A percentile compares a stretch with the other conserved stretches of the same genome.
phyloP scores from a whole-genome alignment of 163 green algal genomes.

The Chlorella variabilis region DNA sequence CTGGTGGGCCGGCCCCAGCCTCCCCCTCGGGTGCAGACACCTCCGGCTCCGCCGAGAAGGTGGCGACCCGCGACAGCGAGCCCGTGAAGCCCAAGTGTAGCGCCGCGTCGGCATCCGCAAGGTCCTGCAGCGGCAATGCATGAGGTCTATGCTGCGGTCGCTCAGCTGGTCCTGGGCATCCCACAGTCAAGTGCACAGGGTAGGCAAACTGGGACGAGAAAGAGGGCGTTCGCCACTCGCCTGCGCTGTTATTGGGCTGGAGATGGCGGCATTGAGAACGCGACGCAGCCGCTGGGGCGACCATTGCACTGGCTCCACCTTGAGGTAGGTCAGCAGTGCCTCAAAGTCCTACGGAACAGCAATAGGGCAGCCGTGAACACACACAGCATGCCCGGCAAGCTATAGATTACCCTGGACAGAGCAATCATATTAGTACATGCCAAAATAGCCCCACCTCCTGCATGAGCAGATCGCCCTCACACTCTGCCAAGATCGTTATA shows the following conservation, averaged over 20 bases:
- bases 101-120: constrained; percentile 45
- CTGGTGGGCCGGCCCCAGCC: too few relatives aligned
- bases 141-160: too few relatives aligned
- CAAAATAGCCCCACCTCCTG: constrained; percentile 48
- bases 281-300: constrained; percentile 38
- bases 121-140: constrained; percentile 13
- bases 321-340: constrained; percentile 83
- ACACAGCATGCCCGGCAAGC: not conserved
- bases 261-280: constrained; percentile 58
- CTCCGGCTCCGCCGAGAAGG: not conserved
- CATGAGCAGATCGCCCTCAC: constrained; percentile 69
- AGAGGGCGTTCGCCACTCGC: not conserved
- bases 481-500: constrained; percentile 74
- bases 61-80: constrained; percentile 40
- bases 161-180: too few relatives aligned
- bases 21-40: not conserved
- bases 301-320: constrained; percentile 68
- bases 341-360: constrained; percentile 75
- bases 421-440: not conserved
- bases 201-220: too few relatives aligned
- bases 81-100: constrained; percentile 46
- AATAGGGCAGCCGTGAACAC: not conserved
- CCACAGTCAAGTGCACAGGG: too few relatives aligned
- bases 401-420: not conserved
- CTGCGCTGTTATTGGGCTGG: constrained; percentile 27